Percentiles rank a stretch among this genome's conserved stretches.
phyloP scores from a whole-genome alignment of 495 filamentous ascomycete species.

The Talaromyces wortmannii region DNA sequence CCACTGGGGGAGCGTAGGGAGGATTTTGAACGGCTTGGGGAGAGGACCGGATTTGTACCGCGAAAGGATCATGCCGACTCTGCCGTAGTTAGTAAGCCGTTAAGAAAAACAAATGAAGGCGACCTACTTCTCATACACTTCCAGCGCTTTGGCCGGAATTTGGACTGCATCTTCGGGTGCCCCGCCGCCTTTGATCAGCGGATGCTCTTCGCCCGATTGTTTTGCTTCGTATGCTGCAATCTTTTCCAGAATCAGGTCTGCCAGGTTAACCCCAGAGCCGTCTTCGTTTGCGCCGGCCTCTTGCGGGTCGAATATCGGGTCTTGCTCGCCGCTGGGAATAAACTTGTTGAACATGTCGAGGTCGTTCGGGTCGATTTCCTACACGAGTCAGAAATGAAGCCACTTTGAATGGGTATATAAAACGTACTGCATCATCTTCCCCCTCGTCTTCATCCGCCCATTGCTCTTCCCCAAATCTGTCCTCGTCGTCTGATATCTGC shows the following conservation, averaged over 20 bases:
- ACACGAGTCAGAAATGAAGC: background rate
- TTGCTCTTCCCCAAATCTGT: conserved; percentile 45
- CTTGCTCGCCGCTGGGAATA: conserved; percentile 51
- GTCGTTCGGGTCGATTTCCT: conserved; percentile 86
- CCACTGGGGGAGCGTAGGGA: conserved; percentile 87
- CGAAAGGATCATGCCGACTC: conserved; percentile 80
- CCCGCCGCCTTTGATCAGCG: conserved; percentile 39
- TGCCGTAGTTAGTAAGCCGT: conserved; percentile 15
- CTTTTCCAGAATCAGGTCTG: conserved; percentile 86
- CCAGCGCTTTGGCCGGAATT: conserved; percentile 83
- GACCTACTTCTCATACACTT: conserved; percentile 83
- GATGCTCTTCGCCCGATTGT: conserved; percentile 32
- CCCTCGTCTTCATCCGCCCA: conserved; percentile 60
- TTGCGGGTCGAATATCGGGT: conserved; percentile 42
- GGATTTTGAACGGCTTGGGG: conserved; percentile 95
- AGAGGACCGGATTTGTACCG: conserved; percentile 92
- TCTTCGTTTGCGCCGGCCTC: conserved; percentile 38
- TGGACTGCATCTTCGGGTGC: conserved; percentile 72
- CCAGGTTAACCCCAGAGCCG: conserved; percentile 66
- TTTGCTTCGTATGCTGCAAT: conserved; percentile 87
- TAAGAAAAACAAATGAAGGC: background rate
- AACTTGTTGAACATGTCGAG: conserved; percentile 87
- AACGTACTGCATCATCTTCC: conserved; percentile 52
- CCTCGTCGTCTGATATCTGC: conserved; percentile 49
- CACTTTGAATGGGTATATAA: background rate